A percentile compares a stretch with the other conserved stretches of the same genome.
Conservation (phyloP, 2,329 filamentous ascomycete genomes). For the Fusarium abutilonis region DNA sequence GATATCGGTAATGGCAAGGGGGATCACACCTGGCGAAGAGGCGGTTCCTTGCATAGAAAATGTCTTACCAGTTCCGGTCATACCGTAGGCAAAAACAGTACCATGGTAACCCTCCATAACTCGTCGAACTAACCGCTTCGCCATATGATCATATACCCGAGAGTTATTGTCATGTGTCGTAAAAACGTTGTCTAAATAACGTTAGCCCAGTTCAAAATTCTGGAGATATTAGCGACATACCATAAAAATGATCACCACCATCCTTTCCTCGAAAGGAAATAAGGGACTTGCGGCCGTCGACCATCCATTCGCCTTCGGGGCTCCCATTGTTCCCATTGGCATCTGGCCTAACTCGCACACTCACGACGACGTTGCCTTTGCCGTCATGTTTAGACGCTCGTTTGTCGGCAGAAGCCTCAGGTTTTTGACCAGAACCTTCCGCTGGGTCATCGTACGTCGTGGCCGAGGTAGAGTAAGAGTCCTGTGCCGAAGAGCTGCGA, state of each 20-base stretch:
- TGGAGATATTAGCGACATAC: constrained; percentile 61
- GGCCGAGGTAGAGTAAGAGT: constrained; percentile 89
- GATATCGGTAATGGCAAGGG: constrained; percentile 96
- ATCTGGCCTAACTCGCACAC: constrained; percentile 91
- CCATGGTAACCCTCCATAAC: constrained; percentile 99
- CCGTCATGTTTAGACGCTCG: constrained; percentile 69
- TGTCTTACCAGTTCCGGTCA: constrained; percentile 98
- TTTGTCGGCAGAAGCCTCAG: constrained; percentile 54
- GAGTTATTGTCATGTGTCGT: constrained; percentile 92
- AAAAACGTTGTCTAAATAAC: constrained; percentile 87
- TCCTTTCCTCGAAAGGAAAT: constrained; percentile 89
- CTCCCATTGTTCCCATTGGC: constrained; percentile 68
- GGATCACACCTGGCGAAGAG: constrained; percentile 94
- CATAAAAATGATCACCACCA: constrained; percentile 91
- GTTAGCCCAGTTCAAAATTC: constrained; percentile 30
- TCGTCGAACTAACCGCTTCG: constrained; percentile 90
- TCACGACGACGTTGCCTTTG: constrained; percentile 96
- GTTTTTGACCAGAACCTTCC: constrained; percentile 59
- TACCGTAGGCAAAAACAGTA: constrained; percentile 97
- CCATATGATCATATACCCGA: constrained; percentile 91
- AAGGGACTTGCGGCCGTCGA: constrained; percentile 83
- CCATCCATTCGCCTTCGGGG: constrained; percentile 86
- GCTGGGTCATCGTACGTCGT: constrained; percentile 86
- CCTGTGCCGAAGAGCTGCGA: constrained; percentile 89
- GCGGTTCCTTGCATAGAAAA: constrained; percentile 99